Conservation (phyloP, 2,329 filamentous ascomycete genomes). For the Didymosphaeria variabile region DNA sequence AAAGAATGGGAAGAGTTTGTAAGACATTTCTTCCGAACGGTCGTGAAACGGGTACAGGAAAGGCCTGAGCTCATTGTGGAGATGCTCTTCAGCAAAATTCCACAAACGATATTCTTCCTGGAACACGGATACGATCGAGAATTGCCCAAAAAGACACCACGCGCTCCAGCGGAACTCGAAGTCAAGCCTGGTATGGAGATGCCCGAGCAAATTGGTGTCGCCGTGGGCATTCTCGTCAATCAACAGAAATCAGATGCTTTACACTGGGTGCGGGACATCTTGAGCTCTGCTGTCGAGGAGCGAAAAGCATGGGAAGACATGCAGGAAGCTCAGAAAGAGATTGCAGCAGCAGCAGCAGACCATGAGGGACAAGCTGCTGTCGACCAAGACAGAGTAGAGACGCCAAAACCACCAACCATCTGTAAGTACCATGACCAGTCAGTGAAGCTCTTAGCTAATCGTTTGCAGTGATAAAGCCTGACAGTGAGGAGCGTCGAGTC, state of each 20-base stretch:
- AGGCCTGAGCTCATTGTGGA: slow-evolving; percentile 87
- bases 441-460: slow-evolving; percentile 34
- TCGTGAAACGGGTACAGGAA: slow-evolving; percentile 84
- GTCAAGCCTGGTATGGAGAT: slow-evolving; percentile 76
- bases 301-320: slow-evolving; percentile 80
- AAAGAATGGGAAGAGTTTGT: slow-evolving; percentile 92
- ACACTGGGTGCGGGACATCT: slow-evolving; percentile 80
- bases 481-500: slow-evolving; percentile 71
- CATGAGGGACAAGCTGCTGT: slow-evolving; percentile 33
- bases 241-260: slow-evolving; percentile 79
- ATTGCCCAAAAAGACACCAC: slow-evolving; percentile 69
- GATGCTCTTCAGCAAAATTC: slow-evolving; percentile 93
- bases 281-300: slow-evolving; percentile 74
- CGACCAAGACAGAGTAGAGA: slow-evolving; percentile 47
- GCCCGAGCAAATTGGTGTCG: slow-evolving; percentile 77
- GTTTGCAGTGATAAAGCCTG: slow-evolving; percentile 57
- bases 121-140: slow-evolving; percentile 92
- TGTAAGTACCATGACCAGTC: slow-evolving; percentile 31
- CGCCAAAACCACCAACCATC: slow-evolving; percentile 56
- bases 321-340: slow-evolving; percentile 66
- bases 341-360: slow-evolving; percentile 41
- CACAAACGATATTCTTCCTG: slow-evolving; percentile 82
- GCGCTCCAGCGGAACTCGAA: slow-evolving; percentile 81
- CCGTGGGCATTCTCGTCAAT: slow-evolving; percentile 80
- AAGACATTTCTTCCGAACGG: slow-evolving; percentile 81